Base-by-base conservation (phyloP, 495 filamentous ascomycete genomes). In the Penicillium roqueforti region DNA sequence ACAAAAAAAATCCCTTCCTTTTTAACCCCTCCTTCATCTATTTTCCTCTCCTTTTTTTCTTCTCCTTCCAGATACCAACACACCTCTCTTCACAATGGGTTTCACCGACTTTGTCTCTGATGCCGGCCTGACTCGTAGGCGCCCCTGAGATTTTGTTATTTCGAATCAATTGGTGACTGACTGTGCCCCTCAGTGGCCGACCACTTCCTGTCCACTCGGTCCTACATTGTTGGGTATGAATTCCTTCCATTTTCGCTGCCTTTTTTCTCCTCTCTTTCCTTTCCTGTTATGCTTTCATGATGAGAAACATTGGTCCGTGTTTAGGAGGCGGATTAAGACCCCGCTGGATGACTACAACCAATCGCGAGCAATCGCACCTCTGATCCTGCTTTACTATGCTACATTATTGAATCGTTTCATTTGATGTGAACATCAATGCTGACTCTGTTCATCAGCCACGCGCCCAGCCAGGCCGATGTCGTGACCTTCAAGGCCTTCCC, bases 271-370 rank as follows among this genome's bases (percentile, higher is more conserved):
- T 52, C 47, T 42, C 55, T 51, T 20, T 20, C 37, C 49, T 37
- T 51, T 36, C 42, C 36, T 14, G 16, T 18, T 50, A 25, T 53
- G 53, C 73, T 71, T 70, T 66, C 56, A 82, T 93, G 90, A 95
- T 95, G 90, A 93, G 80, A 83, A 82, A 83, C 69, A 85, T 90
- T 95, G 89, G 92, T 96, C 92, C 91, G 91, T 96, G 91, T 96
- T 96, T 81, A 91, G 85, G 88, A 96, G 87, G 87, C 86, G 91
- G 85, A 80, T 90, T 91, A 96, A 96, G 91, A 95, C 87, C 87
- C 85, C 88, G 87, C 82, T 78, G 80, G 69, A 83, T 85, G 92
- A 92, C 81, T 91, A 92, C 80, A 83, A 76, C 75, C 82, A 80
- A 83, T 80, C 78, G 88, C 79, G 78, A 86, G 77, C 72, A 73